A percentile compares a stretch with the other conserved stretches of the same genome.
Conservation (phyloP, 768 basidiomycete species). For the Dentipellis sp. region DNA sequence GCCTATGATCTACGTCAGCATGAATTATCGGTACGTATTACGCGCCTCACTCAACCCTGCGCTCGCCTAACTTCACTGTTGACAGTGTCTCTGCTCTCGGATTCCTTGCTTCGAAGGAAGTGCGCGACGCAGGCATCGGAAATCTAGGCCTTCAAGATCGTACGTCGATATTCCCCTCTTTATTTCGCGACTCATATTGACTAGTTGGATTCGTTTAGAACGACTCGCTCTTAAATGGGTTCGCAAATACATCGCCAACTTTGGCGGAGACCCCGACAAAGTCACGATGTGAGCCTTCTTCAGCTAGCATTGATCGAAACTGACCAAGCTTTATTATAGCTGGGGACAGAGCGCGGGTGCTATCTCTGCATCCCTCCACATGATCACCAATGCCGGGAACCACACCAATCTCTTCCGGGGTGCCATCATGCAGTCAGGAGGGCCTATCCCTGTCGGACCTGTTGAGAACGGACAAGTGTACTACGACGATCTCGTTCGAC, state of each 20-base stretch:
- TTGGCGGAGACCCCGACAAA: constrained; percentile 55
- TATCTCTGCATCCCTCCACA: constrained; percentile 33
- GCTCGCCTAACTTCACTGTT: background rate
- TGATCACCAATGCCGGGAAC: constrained; percentile 30
- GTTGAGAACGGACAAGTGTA: constrained; percentile 11
- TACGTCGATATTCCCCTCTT: constrained; percentile 22
- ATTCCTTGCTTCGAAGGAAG: constrained; percentile 42
- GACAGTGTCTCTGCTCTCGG: constrained; percentile 27
- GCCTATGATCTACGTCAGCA: constrained; percentile 17
- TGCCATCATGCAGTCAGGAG: constrained; percentile 35
- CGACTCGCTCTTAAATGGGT: constrained; percentile 54
- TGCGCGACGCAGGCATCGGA: constrained; percentile 40
- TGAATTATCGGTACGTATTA: constrained; percentile 16
- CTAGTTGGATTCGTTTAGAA: constrained; percentile 24
- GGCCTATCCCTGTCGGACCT: constrained; percentile 21
- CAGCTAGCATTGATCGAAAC: background rate
- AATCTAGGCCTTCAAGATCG: constrained; percentile 61
- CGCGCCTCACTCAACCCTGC: background rate
- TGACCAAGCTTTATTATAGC: constrained; percentile 16
- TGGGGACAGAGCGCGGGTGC: constrained; percentile 48
- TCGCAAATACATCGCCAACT: constrained; percentile 50
- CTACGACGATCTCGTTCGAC: constrained; percentile 16
- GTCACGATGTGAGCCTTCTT: constrained; percentile 39
- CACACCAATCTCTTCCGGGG: constrained; percentile 29
- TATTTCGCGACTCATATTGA: background rate